phyloP scores from a whole-genome alignment of 495 filamentous ascomycete species.

The Neurospora intermedia region DNA sequence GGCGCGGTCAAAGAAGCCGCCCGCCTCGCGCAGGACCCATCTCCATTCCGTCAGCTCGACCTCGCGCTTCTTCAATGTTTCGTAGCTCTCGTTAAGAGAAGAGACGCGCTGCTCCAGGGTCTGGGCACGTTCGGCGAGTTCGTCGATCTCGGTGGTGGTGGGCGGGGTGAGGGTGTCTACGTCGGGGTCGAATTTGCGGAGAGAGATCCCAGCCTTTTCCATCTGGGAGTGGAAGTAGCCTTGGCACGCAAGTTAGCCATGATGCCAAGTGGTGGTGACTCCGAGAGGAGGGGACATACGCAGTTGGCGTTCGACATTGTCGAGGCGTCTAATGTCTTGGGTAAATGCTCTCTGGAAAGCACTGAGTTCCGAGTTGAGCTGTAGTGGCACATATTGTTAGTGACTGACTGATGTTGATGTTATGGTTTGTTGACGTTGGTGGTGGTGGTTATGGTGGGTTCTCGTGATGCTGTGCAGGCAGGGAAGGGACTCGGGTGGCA shows the following conservation, averaged over 20 bases:
- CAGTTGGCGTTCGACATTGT: constrained; percentile 96
- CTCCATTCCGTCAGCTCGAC: constrained; percentile 96
- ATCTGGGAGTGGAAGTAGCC: constrained; percentile 92
- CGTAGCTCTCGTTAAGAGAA: constrained; percentile 92
- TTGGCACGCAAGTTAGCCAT: constrained; percentile 19
- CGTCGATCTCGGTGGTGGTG: constrained; percentile 86
- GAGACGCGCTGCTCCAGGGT: constrained; percentile 83
- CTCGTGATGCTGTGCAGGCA: neutral
- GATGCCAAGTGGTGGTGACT: neutral
- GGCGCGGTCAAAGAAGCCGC: constrained; percentile 92
- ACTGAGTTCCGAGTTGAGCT: constrained; percentile 85
- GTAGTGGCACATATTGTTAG: constrained; percentile 15
- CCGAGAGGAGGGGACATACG: constrained; percentile 44
- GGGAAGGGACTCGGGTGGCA: constrained; percentile 17
- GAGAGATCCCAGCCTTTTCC: constrained; percentile 76
- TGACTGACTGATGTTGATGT: neutral
- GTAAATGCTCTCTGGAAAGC: constrained; percentile 97
- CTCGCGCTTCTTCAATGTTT: constrained; percentile 94
- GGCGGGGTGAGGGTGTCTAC: constrained; percentile 74
- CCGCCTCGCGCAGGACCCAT: constrained; percentile 91
- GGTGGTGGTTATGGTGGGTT: constrained; percentile 2
- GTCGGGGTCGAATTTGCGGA: constrained; percentile 78
- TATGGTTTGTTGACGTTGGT: neutral
- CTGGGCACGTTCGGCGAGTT: constrained; percentile 83
- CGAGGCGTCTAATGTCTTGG: constrained; percentile 88